Conservation (phyloP, 768 basidiomycete species). For the Tremella mesenterica region DNA sequence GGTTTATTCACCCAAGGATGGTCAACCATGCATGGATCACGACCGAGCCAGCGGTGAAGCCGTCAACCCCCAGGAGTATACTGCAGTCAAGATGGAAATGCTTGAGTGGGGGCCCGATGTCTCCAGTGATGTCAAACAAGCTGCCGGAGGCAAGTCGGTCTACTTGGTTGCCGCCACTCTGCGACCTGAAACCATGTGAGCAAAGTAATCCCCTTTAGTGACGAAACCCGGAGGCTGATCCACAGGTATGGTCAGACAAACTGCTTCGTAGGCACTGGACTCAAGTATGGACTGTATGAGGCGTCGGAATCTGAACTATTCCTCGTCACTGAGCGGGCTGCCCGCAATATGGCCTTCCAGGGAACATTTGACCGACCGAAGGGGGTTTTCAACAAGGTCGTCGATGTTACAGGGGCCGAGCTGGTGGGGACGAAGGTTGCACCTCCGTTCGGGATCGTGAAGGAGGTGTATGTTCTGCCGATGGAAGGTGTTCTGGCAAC, state of each 20-base stretch:
- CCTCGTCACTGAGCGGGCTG: slow-evolving; percentile 77
- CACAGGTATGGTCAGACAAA: slow-evolving; percentile 94
- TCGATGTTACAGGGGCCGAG: slow-evolving; percentile 67
- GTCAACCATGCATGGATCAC: slow-evolving; percentile 99
- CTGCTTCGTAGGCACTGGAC: slow-evolving; percentile 80
- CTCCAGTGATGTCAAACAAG: slow-evolving; percentile 55
- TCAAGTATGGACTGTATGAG: slow-evolving; percentile 91
- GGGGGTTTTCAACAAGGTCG: slow-evolving; percentile 63
- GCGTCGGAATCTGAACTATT: slow-evolving; percentile 61
- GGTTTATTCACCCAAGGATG: slow-evolving; percentile 96
- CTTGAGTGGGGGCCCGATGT: slow-evolving; percentile 69
- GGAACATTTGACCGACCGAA: slow-evolving; percentile 61
- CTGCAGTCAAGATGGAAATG: slow-evolving; percentile 88
- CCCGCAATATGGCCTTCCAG: slow-evolving; percentile 97
- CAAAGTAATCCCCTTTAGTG: slow-evolving; percentile 1
- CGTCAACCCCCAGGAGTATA: slow-evolving; percentile 90
- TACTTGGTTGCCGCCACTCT: slow-evolving; percentile 93
- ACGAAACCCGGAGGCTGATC: background rate
- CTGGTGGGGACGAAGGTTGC: slow-evolving; percentile 82
- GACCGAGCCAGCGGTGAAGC: slow-evolving; percentile 93
- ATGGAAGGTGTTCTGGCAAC: slow-evolving; percentile 97
- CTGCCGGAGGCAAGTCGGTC: slow-evolving; percentile 69
- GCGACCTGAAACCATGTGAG: slow-evolving; percentile 91
- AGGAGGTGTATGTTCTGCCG: slow-evolving; percentile 90
- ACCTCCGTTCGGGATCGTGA: slow-evolving; percentile 71